A percentile compares a stretch with the other conserved stretches of the same genome.
phyloP scores from a whole-genome alignment of 2,329 filamentous ascomycete genomes.

The Moelleriella libera region DNA sequence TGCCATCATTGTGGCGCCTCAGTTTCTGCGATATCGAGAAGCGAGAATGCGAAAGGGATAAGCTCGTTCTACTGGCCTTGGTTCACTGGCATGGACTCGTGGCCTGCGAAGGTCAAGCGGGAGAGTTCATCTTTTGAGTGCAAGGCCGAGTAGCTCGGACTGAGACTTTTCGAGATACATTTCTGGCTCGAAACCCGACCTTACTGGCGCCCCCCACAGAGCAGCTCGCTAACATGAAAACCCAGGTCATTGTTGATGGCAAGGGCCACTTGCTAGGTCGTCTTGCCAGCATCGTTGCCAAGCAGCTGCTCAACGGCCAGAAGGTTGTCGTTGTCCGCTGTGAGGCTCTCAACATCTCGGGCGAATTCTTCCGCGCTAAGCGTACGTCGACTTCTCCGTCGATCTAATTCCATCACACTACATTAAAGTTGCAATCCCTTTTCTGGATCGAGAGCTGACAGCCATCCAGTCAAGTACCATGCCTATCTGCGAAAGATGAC shows the following conservation, averaged over 20 bases:
- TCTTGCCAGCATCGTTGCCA: slow-evolving; percentile 93
- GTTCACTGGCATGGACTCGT: too few species aligned
- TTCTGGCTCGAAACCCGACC: too few species aligned
- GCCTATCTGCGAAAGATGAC: slow-evolving; percentile 99
- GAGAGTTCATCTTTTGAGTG: too few species aligned
- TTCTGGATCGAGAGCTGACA: slow-evolving; percentile 26
- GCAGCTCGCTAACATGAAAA: slow-evolving; percentile 1
- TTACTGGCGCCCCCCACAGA: not conserved
- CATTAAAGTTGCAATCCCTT: slow-evolving; percentile 62
- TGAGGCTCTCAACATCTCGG: slow-evolving; percentile 99
- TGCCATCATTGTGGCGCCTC: not conserved
- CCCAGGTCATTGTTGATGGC: slow-evolving; percentile 95
- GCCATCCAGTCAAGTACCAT: slow-evolving; percentile 89
- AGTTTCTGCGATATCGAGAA: too few species aligned
- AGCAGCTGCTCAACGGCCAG: slow-evolving; percentile 97
- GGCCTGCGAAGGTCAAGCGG: too few species aligned
- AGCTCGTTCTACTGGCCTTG: too few species aligned
- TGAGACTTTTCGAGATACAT: too few species aligned
- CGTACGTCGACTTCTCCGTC: slow-evolving; percentile 65
- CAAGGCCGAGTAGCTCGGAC: too few species aligned
- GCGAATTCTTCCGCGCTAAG: slow-evolving; percentile 99
- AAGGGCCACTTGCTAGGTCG: slow-evolving; percentile 99
- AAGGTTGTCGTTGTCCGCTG: slow-evolving; percentile 99
- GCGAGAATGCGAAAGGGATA: too few species aligned
- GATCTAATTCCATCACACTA: slow-evolving; percentile 99